Conservation (phyloP, 345 rosid genomes). For the Eucalyptus regnans region DNA sequence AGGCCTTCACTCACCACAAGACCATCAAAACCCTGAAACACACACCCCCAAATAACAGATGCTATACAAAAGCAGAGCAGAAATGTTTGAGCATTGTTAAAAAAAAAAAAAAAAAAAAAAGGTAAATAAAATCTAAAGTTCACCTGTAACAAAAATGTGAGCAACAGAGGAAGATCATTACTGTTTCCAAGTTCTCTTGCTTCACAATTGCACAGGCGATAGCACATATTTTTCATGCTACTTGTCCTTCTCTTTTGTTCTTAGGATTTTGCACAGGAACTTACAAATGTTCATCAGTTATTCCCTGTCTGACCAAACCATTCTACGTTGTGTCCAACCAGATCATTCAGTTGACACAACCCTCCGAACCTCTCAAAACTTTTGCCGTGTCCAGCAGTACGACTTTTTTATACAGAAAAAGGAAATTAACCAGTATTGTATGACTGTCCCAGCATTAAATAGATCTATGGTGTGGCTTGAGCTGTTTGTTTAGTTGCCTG, state of each 20-base stretch:
- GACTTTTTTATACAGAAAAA: background rate
- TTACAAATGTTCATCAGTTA: background rate
- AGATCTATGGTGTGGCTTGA: background rate
- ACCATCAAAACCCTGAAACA: conserved; percentile 12
- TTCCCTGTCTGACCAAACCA: background rate
- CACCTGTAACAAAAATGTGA: background rate
- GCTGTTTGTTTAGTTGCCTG: background rate
- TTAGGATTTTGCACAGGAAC: background rate
- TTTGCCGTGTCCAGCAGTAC: background rate
- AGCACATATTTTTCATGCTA: background rate
- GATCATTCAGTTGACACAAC: background rate
- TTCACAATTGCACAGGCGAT: background rate
- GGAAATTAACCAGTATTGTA: background rate
- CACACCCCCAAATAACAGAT: background rate
- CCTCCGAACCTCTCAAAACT: background rate
- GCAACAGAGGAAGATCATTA: background rate
- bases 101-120: background rate
- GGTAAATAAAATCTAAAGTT: background rate
- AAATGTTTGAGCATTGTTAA: background rate
- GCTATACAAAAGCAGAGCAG: background rate
- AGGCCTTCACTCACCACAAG: conserved; percentile 74
- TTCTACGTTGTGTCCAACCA: background rate
- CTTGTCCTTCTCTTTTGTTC: background rate
- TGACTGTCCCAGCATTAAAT: background rate
- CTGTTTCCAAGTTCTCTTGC: background rate